Evolutionary conservation across 495 filamentous ascomycete species (phyloP), one percentile per base, ranked within the genome.

Genomic region (Podospora sp.): DNA sequence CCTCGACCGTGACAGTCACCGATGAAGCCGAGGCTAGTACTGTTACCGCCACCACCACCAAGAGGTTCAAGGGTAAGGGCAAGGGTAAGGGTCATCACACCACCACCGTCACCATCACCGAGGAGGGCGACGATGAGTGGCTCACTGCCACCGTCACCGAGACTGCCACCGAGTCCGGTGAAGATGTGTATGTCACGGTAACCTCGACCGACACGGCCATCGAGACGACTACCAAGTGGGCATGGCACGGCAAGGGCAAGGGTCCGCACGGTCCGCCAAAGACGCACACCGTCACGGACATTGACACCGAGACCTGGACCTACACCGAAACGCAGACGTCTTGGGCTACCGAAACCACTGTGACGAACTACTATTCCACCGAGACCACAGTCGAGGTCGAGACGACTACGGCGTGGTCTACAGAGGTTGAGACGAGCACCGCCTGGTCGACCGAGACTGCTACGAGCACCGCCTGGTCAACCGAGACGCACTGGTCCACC

Each of bases 261-360:
- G 21, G 6, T 3, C 21, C 21, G 26, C 56, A 22, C 25, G 24
- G 8, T 11, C 22, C 56, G 21, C 24, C 26, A 11, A 27, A 59
- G 56, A 35, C 26, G 21, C 26, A 27, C 56, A 59, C 56, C 56
- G 20, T 55, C 21, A 59, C 56, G 21, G 56, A 2, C 1, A 35
- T n/a, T 5, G 8, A 6, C 3, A 59, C 56, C 56, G 27, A 59
- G 11, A 35, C 26, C 26, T 6, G 1, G 8, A 59, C 56, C 25
- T 20, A 3, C 26, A 29, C 24, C 18, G 1, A 12, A 6, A 59
- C 56, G 6, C 4, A 27, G 11, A 22, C n/a, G n/a, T 24, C 20
- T n/a, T 55, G 52, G 52, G 6, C 14, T 22, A 55, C 52, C 52
- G 52, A 55, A n/a, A 55, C 52, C n/a, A 55, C 52, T n/a, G 52